phyloP scores from a whole-genome alignment of 495 filamentous ascomycete genomes.

The Penicillium argentinense region DNA sequence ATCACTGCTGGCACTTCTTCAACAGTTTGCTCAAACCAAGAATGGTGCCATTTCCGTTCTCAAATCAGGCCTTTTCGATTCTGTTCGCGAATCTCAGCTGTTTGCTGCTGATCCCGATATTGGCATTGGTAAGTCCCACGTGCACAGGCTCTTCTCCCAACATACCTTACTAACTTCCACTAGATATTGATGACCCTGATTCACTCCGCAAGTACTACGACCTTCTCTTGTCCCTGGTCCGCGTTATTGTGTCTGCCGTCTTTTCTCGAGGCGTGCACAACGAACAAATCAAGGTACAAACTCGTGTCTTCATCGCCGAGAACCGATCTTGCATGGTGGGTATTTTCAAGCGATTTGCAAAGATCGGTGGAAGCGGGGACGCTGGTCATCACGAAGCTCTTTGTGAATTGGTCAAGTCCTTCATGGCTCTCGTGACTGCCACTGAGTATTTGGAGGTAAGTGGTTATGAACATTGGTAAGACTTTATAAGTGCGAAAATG shows the following conservation, averaged over 20 bases:
- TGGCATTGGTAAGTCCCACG: conserved; percentile 67
- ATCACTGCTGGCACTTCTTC: conserved; percentile 77
- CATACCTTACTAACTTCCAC: conserved; percentile 15
- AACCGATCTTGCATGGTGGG: conserved; percentile 79
- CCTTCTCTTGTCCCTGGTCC: conserved; percentile 75
- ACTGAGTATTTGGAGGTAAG: conserved; percentile 65
- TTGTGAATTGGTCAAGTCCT: conserved; percentile 58
- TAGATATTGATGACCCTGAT: conserved; percentile 66
- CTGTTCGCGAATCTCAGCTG: conserved; percentile 72
- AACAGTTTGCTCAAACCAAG: conserved; percentile 78
- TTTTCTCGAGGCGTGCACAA: conserved; percentile 80
- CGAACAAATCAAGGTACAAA: conserved; percentile 69
- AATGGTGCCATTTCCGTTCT: conserved; percentile 77
- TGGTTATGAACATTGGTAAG: conserved; percentile 14
- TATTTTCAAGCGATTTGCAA: conserved; percentile 87
- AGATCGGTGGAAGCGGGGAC: conserved; percentile 59
- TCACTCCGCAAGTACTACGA: conserved; percentile 79
- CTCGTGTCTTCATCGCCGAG: conserved; percentile 70
- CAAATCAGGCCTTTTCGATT: conserved; percentile 84
- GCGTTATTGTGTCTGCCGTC: conserved; percentile 77
- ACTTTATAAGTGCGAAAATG: conserved; percentile 3
- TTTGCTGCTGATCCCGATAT: conserved; percentile 94
- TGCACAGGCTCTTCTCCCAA: too few species aligned
- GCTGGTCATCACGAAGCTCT: conserved; percentile 42
- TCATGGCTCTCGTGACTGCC: conserved; percentile 56